Evolutionary conservation across 2,329 filamentous ascomycete genomes (phyloP).

Genomic region (Fulvia fulva): DNA sequence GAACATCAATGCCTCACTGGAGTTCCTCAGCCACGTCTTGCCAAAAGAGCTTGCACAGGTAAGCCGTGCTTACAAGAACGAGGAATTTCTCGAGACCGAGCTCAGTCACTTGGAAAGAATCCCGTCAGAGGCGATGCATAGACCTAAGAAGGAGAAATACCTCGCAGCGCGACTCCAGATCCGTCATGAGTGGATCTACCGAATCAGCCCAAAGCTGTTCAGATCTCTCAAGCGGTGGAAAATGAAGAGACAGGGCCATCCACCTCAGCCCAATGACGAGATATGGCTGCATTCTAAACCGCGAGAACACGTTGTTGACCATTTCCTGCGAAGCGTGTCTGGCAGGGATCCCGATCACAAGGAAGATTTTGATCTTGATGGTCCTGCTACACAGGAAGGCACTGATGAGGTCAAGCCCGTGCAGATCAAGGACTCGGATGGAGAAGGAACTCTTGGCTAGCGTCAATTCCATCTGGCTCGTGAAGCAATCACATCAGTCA

Average conservation of each 20-base stretch:
- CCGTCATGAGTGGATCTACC: conserved; percentile 53
- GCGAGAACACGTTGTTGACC: conserved; percentile 16
- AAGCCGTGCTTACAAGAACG: conserved; percentile 50
- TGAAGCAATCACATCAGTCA: not conserved
- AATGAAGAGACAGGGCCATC: conserved; percentile 37
- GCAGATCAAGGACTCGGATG: not conserved
- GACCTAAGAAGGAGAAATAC: conserved; percentile 54
- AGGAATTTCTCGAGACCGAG: conserved; percentile 43
- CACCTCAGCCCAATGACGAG: conserved; percentile 41
- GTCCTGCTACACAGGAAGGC: not conserved
- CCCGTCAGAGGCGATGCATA: conserved; percentile 45
- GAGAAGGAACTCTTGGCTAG: not conserved
- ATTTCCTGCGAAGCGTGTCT: conserved; percentile 15
- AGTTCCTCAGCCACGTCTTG: conserved; percentile 57
- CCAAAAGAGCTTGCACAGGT: conserved; percentile 47
- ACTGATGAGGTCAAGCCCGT: not conserved
- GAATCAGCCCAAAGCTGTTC: conserved; percentile 45
- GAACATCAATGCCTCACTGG: conserved; percentile 59
- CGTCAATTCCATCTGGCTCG: not conserved
- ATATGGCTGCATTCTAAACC: conserved; percentile 53
- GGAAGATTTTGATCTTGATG: conserved; percentile 1
- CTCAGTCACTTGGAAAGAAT: conserved; percentile 41
- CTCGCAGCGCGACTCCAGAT: conserved; percentile 57
- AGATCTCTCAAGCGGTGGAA: conserved; percentile 37
- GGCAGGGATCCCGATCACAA: conserved; percentile 4